Base-by-base conservation (phyloP, 495 filamentous ascomycete genomes). In the Xylaria venustula region DNA sequence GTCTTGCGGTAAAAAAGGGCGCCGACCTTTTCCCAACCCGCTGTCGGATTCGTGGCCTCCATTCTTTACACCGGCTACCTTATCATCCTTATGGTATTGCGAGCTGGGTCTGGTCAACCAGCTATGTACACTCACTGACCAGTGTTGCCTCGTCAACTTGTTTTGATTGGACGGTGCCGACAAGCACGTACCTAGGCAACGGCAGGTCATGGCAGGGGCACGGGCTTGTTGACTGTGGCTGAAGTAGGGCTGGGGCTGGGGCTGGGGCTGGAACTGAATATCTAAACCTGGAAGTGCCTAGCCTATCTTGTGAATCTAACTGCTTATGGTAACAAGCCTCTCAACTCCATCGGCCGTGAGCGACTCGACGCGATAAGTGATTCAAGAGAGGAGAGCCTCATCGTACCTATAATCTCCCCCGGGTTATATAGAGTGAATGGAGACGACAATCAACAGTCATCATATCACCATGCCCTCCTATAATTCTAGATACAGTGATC, bases 1-100 rank as follows among this genome's bases (percentile, higher is more conserved):
- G 90, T 87, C 76, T 94, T 97, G 71, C 93, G 89, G 79, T 97
- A 98, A 76, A 94, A 98, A 63, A 83, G 87, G 66, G 94, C 90
- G 53, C 91, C 94, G 52, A 98, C 83, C 70, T 84, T 87, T 79
- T 96, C 92, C 94, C 94, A 98, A 69, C 91, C 90, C 64, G 92
- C 87, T 44, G 91, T 93, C 54, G 94, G 91, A 76, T 88, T 74
- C 65, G 74, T 71, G 57, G 74, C 62, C 60, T 80, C 79, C 79
- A 81, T 81, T 23, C 28, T 75, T 49, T 22, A 11, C 11, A 34
- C 30, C 63, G 54, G 73, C 73, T 49, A 81, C 71, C 40, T 72
- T 66, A 61, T 65, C 75, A 73, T 71, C 47, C 45, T 65, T 12
- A 25, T 60, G 63, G 9, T 52, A 67, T 69, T 50, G 23, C 57